phyloP scores from a whole-genome alignment of 805 yeast species.

The Saturnispora bothae region DNA sequence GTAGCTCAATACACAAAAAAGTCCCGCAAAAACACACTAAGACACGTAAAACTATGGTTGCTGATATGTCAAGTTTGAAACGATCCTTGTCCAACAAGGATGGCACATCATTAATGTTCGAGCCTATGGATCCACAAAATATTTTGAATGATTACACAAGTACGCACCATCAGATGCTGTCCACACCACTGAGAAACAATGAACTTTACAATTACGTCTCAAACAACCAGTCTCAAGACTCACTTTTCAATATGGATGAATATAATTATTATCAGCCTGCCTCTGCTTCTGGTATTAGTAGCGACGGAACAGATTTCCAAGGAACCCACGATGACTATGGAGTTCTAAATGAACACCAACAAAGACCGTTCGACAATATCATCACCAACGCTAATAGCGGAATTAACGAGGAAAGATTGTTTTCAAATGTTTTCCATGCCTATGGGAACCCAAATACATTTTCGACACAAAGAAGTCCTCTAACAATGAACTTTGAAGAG shows the following conservation, averaged over 20 bases:
- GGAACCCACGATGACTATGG: background rate
- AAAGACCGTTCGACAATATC: no score
- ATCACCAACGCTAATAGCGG: background rate
- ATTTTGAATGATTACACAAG: constrained; percentile 3
- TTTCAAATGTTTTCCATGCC: constrained; percentile 7
- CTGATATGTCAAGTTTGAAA: constrained; percentile 4
- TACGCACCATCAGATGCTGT: background rate
- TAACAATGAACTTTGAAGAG: constrained; percentile 3
- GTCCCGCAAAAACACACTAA: background rate
- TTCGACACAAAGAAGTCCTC: background rate
- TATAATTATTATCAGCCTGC: background rate
- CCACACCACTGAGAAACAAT: background rate
- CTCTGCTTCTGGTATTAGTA: no score
- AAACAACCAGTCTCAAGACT: constrained; percentile 7
- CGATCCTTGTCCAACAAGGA: constrained; percentile 1
- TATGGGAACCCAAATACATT: constrained; percentile 5
- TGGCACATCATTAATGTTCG: background rate
- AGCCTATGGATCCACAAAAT: constrained; percentile 1
- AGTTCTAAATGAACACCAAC: background rate
- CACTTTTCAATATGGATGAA: constrained; percentile 5
- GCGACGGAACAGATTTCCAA: background rate
- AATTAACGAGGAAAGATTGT: background rate
- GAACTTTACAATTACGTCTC: constrained; percentile 4
- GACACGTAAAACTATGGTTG: background rate
- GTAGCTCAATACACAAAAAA: no score